Evolutionary conservation across 2,329 filamentous ascomycete species (phyloP), one percentile per base, ranked within the genome.

Genomic region (Trichophyton mentagrophytes): DNA sequence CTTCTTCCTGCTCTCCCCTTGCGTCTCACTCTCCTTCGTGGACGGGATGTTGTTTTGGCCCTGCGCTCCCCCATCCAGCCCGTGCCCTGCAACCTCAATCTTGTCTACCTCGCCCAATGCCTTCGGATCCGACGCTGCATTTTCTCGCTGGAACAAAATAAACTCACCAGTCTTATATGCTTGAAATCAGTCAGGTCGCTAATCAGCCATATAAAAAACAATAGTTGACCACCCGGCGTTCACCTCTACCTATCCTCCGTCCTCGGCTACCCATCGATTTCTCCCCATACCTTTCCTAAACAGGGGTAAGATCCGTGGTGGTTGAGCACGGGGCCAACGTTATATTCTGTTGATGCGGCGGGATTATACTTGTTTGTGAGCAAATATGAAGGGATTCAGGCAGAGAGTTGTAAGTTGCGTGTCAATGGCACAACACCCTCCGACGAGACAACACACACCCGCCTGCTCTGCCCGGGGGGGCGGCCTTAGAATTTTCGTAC

Each of bases 331-430:
- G 38, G 42, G 25, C 53, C 33, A 42, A 36, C 15, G 20, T 60
- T 25, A 56, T 30, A 57, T 40, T 53, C 57, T 47, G 58, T 65
- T 61, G 60, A 65, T 65, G 64, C 56, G 59, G 70, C 65, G 67
- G 55, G 22, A 62, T 66, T 65, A 66, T 7, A 64, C 64, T 65
- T 67, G 68, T 63, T 65, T 67, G 68, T 63, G 63, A 62, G 76
- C 76, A 77, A 88, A 82, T 77, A 96, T 97, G 92, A 96, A 96
- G 81, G 88, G 90, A 75, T 95, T 97, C 78, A 88, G 90, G 78
- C 90, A 95, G 82, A 89, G 89, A 87, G 90, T 96, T 82, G 90
- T 96, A 85, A 82, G 89, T 85, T 66, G 51, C 66, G 67, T 62
- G 65, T 64, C 63, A 63, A 59, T 64, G 65, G 65, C 64, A 38